phyloP scores from a whole-genome alignment of 164 flowering plant species.

The Cinnamomum micranthum region DNA sequence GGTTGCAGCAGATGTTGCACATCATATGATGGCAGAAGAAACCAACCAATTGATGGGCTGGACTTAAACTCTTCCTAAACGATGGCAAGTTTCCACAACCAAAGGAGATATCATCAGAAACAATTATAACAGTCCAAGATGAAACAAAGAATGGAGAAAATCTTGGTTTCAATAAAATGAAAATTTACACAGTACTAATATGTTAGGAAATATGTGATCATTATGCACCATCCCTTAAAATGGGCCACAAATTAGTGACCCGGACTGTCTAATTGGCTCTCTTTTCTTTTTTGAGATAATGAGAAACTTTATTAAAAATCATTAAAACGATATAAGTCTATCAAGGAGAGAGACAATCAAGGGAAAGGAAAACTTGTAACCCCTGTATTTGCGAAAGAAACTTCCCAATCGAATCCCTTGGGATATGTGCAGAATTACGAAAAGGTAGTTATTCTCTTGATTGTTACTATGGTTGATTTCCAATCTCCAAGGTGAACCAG shows the following conservation, averaged over 20 bases:
- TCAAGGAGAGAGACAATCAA: too few relatives aligned
- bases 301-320: too few relatives aligned
- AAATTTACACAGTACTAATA: not conserved
- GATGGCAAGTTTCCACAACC: slow-evolving; percentile 2
- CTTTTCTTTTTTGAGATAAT: too few relatives aligned
- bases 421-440: too few relatives aligned
- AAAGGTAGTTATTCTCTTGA: too few relatives aligned
- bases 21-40: slow-evolving; percentile 65
- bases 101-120: slow-evolving; percentile 1
- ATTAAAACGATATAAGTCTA: too few relatives aligned
- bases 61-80: slow-evolving; percentile 35
- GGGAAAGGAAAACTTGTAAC: too few relatives aligned
- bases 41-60: slow-evolving; percentile 39
- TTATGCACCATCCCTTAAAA: not conserved
- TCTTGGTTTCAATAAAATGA: not conserved
- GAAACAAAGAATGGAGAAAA: not conserved
- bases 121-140: slow-evolving; percentile 1
- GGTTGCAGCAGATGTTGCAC: slow-evolving; percentile 50
- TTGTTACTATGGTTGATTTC: too few relatives aligned
- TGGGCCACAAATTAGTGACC: not conserved
- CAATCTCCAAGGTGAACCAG: too few relatives aligned
- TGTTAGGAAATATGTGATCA: not conserved
- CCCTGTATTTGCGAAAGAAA: too few relatives aligned
- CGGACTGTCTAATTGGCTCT: not conserved
- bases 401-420: too few relatives aligned